Percentiles rank a stretch among this genome's conserved stretches.
Evolutionary conservation across 306 rosid species (phyloP).

Genomic region (Carpinus fangiana): DNA sequence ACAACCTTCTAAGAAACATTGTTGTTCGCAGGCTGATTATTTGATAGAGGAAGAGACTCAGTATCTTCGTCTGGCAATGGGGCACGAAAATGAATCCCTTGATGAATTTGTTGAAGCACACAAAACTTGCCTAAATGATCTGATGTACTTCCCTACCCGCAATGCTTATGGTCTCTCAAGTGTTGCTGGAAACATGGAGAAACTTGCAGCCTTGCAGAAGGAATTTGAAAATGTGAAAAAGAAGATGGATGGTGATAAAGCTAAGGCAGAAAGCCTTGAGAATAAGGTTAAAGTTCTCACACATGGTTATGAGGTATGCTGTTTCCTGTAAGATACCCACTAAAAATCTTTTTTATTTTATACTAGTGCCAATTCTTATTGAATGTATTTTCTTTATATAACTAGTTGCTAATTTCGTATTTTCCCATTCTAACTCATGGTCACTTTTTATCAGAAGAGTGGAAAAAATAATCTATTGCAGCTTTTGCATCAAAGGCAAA

Average conservation of each 20-base stretch:
- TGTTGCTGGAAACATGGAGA: constrained; percentile 85
- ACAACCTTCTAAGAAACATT: constrained; percentile 26
- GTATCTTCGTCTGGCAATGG: constrained; percentile 78
- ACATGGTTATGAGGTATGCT: constrained; percentile 88
- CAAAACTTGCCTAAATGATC: constrained; percentile 73
- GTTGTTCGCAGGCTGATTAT: constrained; percentile 64
- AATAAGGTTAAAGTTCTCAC: constrained; percentile 75
- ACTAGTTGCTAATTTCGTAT: not conserved
- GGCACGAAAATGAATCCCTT: constrained; percentile 75
- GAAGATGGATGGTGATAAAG: constrained; percentile 79
- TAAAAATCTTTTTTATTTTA: not conserved
- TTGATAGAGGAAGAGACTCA: constrained; percentile 71
- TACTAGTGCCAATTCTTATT: constrained; percentile 3
- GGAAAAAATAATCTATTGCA: not conserved
- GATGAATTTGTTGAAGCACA: constrained; percentile 93
- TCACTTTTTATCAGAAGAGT: not conserved
- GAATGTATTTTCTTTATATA: not conserved
- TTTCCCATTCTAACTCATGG: not conserved
- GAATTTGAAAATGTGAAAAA: constrained; percentile 73
- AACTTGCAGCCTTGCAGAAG: constrained; percentile 81
- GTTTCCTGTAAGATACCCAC: constrained; percentile 8
- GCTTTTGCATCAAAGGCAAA: not conserved
- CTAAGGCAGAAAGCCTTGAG: constrained; percentile 70
- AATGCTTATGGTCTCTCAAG: constrained; percentile 84
- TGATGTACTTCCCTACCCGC: constrained; percentile 80